Evolutionary conservation across 129 eudicot species (phyloP).

Genomic region (Solidago caesia): DNA sequence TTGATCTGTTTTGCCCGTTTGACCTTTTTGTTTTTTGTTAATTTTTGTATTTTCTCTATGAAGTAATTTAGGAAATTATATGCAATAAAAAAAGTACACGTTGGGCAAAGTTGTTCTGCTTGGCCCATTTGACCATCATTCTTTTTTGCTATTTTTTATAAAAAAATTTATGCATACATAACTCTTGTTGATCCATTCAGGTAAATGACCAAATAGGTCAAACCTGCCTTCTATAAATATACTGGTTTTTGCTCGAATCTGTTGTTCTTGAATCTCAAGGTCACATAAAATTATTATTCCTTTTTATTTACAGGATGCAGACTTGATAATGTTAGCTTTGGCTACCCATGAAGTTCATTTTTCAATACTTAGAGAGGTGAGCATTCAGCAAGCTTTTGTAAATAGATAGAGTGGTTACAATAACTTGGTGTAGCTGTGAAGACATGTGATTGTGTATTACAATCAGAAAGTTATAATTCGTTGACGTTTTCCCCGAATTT

Average conservation of each 20-base stretch:
- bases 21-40: background rate
- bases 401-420: slow-evolving; percentile 4
- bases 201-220: background rate
- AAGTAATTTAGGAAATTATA: too few species aligned
- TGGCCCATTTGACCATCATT: background rate
- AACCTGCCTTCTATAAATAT: background rate
- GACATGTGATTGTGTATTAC: background rate
- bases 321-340: slow-evolving; percentile 81
- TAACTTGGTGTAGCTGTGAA: slow-evolving; percentile 6
- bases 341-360: slow-evolving; percentile 93
- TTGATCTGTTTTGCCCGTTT: background rate
- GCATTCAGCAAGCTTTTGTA: slow-evolving; percentile 16
- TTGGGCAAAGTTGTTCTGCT: background rate
- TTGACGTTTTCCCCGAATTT: background rate
- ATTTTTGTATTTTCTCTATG: too few species aligned
- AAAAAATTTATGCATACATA: too few species aligned
- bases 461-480: background rate
- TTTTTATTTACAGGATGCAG: slow-evolving; percentile 69
- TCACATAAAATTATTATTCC: slow-evolving; percentile 2
- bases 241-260: slow-evolving; percentile 6
- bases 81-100: too few species aligned
- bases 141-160: too few species aligned
- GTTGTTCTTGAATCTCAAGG: slow-evolving; percentile 11
- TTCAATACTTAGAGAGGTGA: slow-evolving; percentile 88
- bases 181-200: background rate